These are phyloP conservation scores for Litchi chinensis DNA, from an alignment of 345 rosid species.

Conservation along the genomic window DNA sequence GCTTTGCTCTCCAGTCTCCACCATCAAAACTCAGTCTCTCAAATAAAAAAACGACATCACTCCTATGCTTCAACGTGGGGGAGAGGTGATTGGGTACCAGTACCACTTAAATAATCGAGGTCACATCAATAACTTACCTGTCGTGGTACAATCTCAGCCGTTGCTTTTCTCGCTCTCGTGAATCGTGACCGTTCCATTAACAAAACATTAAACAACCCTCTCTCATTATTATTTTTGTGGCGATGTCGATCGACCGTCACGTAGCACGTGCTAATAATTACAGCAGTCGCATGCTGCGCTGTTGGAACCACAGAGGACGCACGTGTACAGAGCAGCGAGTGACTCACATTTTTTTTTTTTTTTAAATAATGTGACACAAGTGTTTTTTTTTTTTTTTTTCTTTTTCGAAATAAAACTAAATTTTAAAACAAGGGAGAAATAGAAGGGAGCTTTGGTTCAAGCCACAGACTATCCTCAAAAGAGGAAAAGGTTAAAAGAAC, in stretches of 20 bases:
- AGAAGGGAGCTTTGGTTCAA: too few relatives aligned
- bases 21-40: neutral
- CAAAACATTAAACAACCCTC: neutral
- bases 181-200: constrained; percentile 3
- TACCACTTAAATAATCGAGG: constrained; percentile 13
- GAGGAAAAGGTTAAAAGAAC: too few relatives aligned
- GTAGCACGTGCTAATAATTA: constrained; percentile 19
- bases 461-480: too few relatives aligned
- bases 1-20: neutral
- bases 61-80: constrained; percentile 18
- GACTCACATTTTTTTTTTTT: too few relatives aligned
- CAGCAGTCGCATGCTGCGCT: constrained; percentile 18
- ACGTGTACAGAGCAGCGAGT: constrained; percentile 29
- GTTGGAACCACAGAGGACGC: neutral
- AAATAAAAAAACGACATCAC: neutral
- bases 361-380: too few relatives aligned
- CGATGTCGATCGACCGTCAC: constrained; percentile 20
- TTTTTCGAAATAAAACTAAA: too few relatives aligned
- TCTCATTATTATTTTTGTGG: neutral
- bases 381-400: too few relatives aligned
- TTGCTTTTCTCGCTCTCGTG: neutral
- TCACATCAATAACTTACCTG: neutral
- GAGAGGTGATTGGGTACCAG: neutral
- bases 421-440: too few relatives aligned
- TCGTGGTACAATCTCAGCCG: neutral